Evolutionary conservation across 345 rosid species (phyloP), one percentile per base, ranked within the genome.

Genomic region (Rhizophora apiculata): DNA sequence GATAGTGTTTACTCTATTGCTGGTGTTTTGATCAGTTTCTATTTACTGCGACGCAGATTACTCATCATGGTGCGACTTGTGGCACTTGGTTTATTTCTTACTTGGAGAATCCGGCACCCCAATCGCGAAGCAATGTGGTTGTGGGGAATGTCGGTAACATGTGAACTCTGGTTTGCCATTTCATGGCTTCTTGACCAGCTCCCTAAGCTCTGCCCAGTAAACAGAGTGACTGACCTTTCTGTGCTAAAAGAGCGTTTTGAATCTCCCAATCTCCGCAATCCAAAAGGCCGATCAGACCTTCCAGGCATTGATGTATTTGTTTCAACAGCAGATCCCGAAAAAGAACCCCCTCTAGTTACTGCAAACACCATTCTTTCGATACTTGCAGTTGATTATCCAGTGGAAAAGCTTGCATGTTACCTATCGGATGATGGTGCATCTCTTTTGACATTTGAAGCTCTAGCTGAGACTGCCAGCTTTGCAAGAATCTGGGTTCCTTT

Each of bases 111-210:
- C 65, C 79, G 84, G 26, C 92, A 89, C 63, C 92, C 89, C 1
- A 89, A 89, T 70, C 74, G 78, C 21, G 89, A 87, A 20, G 91
- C 96, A 55, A 85, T 86, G 86, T 89, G 91, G 88, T 73, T 89
- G 63, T 87, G 92, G 90, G 89, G 87, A 64, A 86, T 85, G 86
- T 89, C 96, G 32, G 82, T 77, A 34, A 79, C 81, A 22, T 89
- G 96, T 75, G 96, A 89, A 81, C 76, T 87, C 52, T 89, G 92
- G 96, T 89, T 89, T 82, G 92, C 90, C n/a, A 29, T 86, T 36
- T 89, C 96, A 37, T 89, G 96, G 90, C 63, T 89, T 34, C 85
- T 89, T 34, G 92, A 89, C 48, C 96, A 87, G 83, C 88, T 87
- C 37, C 92, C 90, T 8, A 89, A 89, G 73, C 96, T 89, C 64